Percentiles rank a stretch among this genome's conserved stretches.
Evolutionary conservation across 371 early-diverging fungal genomes (phyloP).

Genomic region (Mucor sp.): DNA sequence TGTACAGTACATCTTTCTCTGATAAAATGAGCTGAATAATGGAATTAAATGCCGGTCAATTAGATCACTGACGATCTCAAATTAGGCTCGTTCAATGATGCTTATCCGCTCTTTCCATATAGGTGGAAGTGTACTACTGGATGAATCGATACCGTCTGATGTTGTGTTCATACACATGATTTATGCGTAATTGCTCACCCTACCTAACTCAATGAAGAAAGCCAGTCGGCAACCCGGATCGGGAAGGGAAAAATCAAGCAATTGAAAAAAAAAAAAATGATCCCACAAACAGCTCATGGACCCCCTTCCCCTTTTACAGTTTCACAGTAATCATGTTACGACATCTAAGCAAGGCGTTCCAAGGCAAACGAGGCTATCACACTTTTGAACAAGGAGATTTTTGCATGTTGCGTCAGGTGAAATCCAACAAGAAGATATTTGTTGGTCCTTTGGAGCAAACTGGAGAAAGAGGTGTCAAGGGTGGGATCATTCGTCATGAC

Average conservation of each 20-base stretch:
- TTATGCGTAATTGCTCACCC: not conserved
- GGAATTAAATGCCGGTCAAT: too few relatives aligned
- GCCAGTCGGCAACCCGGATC: not conserved
- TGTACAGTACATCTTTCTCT: too few relatives aligned
- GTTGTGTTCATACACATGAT: too few relatives aligned
- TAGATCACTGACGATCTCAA: too few relatives aligned
- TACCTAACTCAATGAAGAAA: not conserved
- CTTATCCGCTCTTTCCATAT: too few relatives aligned
- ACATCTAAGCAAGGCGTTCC: not conserved
- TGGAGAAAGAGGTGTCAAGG: constrained; percentile 28
- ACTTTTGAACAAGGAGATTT: constrained; percentile 46
- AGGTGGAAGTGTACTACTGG: too few relatives aligned
- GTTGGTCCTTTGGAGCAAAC: constrained; percentile 44
- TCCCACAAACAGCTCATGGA: not conserved
- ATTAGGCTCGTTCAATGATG: too few relatives aligned
- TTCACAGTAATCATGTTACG: not conserved
- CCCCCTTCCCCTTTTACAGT: not conserved
- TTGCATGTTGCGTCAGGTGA: constrained; percentile 48
- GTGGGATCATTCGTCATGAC: constrained; percentile 53
- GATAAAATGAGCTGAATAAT: too few relatives aligned
- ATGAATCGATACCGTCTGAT: too few relatives aligned
- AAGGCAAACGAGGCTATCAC: not conserved
- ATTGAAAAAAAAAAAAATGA: not conserved
- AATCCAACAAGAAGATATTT: constrained; percentile 40
- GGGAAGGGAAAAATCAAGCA: not conserved